Base-by-base conservation (phyloP, 169 alveolate genomes). In the Blepharisma undulans region DNA sequence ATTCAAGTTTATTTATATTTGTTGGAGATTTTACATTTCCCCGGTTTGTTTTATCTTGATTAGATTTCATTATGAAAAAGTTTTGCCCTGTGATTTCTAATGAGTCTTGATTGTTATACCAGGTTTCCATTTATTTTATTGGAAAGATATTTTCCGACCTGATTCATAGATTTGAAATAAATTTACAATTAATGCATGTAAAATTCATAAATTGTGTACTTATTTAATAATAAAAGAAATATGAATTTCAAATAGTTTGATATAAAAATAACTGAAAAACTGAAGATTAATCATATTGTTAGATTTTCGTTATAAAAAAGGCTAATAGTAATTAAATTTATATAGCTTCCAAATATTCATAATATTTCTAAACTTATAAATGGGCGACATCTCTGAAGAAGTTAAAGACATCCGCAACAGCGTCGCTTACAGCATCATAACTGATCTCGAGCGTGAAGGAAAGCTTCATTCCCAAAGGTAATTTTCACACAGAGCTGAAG, bases 381-480 rank as follows among this genome's bases (percentile, higher is more conserved):
- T 82, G 89, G 74, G 29, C 5, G 89, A 22, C 36, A 74, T 32
- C 27, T 21, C 78, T 4, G 89, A 82, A 33, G 89, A 82, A 33
- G 77, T 82, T 22, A 82, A 82, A 30, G 89, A 82, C 76, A 48
- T 82, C 29, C 74, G 77, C 25, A 82, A 82, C 76, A 82, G 78
- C 27, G 89, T 82, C 33, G 90, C 90, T 66, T 86, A 30, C 14
- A 86, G 36, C 82, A 66, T 86, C 72, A 25, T 86, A 22, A 72
- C 80, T 21, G 90, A 86, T 14, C 36, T 86, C 10, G 84, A 66
- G 36, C 61, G 72, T 61, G 90, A 86, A 86, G 90, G 90, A 18
- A 86, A 72, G 34, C 80, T 86, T 33, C 22, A 22, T n/a, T 21
- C 29, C 22, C 33, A 22, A 21, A 82, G 60, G 89, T 82, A 82